A percentile compares a stretch with the other conserved stretches of the same genome.
Evolutionary conservation across 305 asterid species (phyloP).

Genomic region (Rubia tinctorum): DNA sequence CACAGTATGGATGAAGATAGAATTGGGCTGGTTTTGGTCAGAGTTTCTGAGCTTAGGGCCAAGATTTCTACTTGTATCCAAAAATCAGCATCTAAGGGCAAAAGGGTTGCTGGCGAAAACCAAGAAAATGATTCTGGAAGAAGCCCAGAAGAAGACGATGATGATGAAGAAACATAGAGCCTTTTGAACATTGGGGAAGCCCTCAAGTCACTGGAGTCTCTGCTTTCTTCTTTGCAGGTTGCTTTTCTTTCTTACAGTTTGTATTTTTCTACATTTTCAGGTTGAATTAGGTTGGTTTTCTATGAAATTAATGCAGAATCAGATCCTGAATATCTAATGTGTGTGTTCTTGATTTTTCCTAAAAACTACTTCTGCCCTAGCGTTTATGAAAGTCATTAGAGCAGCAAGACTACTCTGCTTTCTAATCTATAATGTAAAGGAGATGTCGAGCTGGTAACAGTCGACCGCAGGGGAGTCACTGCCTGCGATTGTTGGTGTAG

Average conservation of each 20-base stretch:
- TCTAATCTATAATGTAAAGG: too few relatives aligned
- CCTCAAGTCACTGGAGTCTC: slow-evolving; percentile 81
- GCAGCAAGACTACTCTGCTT: neutral
- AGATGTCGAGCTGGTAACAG: neutral
- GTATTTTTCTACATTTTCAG: slow-evolving; percentile 1
- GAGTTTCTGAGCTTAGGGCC: slow-evolving; percentile 69
- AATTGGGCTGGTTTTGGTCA: slow-evolving; percentile 70
- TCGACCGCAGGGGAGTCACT: neutral
- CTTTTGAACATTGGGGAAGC: slow-evolving; percentile 76
- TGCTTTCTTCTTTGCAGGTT: slow-evolving; percentile 88
- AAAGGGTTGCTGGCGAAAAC: slow-evolving; percentile 21
- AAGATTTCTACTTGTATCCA: slow-evolving; percentile 65
- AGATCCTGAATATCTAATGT: neutral
- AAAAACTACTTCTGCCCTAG: neutral
- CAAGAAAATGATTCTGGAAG: slow-evolving; percentile 25
- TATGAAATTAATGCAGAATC: neutral
- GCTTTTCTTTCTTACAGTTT: neutral
- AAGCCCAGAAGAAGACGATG: slow-evolving; percentile 34
- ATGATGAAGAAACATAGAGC: slow-evolving; percentile 55
- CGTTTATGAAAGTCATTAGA: slow-evolving; percentile 10
- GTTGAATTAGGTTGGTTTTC: slow-evolving; percentile 4
- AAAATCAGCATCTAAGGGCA: slow-evolving; percentile 26
- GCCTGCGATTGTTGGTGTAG: too few relatives aligned
- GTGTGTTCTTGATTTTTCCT: neutral
- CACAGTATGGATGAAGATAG: too few relatives aligned